A percentile compares a stretch with the other conserved stretches of the same genome.
Conservation (phyloP, 2,329 filamentous ascomycete species). For the Calonectria henricotiae region DNA sequence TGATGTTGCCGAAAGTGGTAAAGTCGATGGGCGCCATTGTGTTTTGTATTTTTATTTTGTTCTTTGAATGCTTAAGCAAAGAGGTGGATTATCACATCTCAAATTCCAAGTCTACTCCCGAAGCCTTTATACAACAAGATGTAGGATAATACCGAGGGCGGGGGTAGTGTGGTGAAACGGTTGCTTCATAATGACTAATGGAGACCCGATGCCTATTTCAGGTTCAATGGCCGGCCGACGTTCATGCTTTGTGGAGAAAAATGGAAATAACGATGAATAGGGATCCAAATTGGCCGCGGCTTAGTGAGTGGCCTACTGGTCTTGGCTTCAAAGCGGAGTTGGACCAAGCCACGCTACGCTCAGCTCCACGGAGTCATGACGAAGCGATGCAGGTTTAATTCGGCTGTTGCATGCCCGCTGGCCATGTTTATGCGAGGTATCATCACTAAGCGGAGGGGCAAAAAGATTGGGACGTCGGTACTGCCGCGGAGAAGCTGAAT, state of each 20-base stretch:
- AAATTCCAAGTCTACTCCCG: background rate
- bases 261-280: background rate
- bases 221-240: background rate
- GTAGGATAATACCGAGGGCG: too few relatives aligned
- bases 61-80: background rate
- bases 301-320: background rate
- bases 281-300: constrained; percentile 6
- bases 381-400: background rate
- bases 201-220: background rate
- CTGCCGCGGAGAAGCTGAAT: background rate
- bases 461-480: background rate
- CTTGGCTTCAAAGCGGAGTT: constrained; percentile 10
- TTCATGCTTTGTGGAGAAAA: constrained; percentile 13
- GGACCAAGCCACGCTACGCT: background rate
- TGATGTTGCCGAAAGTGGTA: constrained; percentile 65
- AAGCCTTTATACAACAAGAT: background rate
- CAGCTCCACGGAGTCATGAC: constrained; percentile 14
- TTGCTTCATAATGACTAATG: background rate
- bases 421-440: background rate
- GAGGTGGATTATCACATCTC: background rate
- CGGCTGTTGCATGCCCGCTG: background rate
- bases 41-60: background rate
- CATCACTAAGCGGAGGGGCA: background rate
- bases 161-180: background rate
- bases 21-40: constrained; percentile 24